phyloP scores from a whole-genome alignment of 73 alveolate genomes.

The Stentor roeselii region DNA sequence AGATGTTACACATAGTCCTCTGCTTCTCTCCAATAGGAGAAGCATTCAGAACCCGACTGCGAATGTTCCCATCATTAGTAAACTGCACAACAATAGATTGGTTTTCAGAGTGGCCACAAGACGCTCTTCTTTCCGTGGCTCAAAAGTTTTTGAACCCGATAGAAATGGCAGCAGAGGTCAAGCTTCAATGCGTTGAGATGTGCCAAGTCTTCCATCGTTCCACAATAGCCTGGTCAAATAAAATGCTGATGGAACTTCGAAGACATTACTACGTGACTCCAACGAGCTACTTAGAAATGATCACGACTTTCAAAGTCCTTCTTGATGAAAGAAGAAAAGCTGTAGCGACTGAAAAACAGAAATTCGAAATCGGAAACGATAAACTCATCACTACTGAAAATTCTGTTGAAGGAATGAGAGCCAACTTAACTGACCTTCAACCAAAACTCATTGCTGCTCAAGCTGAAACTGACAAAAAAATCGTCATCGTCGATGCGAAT shows the following conservation, averaged over 20 bases:
- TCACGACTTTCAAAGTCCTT: slow-evolving; percentile 92
- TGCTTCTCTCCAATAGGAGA: slow-evolving; percentile 99
- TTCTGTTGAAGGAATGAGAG: slow-evolving; percentile 94
- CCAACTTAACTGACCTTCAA: slow-evolving; percentile 88
- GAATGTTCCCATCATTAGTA: slow-evolving; percentile 99
- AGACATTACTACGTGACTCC: slow-evolving; percentile 99
- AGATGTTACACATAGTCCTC: slow-evolving; percentile 93
- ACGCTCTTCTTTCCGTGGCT: slow-evolving; percentile 98
- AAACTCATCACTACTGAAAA: slow-evolving; percentile 93
- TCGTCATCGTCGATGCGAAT: slow-evolving; percentile 87
- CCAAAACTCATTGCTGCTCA: slow-evolving; percentile 94
- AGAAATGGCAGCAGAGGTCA: slow-evolving; percentile 77
- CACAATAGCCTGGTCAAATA: slow-evolving; percentile 82
- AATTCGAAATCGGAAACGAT: slow-evolving; percentile 75
- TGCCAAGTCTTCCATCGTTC: slow-evolving; percentile 89
- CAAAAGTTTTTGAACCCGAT: slow-evolving; percentile 72
- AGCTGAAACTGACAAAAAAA: slow-evolving; percentile 96
- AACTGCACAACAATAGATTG: slow-evolving; percentile 99
- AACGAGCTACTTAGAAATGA: slow-evolving; percentile 98
- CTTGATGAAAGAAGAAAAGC: slow-evolving; percentile 55
- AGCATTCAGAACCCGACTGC: slow-evolving; percentile 85
- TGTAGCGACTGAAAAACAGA: slow-evolving; percentile 34
- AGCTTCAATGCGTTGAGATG: slow-evolving; percentile 76
- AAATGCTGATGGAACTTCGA: slow-evolving; percentile 85
- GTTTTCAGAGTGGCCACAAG: slow-evolving; percentile 99